phyloP scores from a whole-genome alignment of 805 yeast species.

The Candida yuanshanica region DNA sequence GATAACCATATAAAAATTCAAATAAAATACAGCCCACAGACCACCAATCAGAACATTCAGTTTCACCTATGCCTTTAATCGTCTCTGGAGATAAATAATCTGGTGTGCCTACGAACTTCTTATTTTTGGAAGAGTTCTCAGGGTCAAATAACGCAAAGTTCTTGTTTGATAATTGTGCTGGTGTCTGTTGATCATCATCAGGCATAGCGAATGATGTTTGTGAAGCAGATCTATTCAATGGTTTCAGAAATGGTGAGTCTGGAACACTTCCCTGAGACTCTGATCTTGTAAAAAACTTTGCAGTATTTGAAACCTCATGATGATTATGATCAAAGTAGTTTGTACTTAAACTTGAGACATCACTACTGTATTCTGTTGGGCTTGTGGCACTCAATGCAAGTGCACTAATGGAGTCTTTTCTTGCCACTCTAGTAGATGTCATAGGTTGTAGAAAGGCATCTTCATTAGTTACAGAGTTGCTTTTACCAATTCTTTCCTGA shows the following conservation, averaged over 20 bases:
- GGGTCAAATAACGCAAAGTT: constrained; percentile 74
- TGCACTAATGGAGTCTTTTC: constrained; percentile 20
- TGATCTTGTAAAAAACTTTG: constrained; percentile 6
- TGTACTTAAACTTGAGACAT: constrained; percentile 24
- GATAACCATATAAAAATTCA: constrained; percentile 87
- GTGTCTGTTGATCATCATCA: constrained; percentile 38
- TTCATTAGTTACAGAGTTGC: constrained; percentile 11
- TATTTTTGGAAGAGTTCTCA: constrained; percentile 43
- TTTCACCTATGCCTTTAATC: constrained; percentile 76
- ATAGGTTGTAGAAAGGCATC: constrained; percentile 17
- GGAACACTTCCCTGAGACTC: constrained; percentile 13
- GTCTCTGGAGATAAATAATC: constrained; percentile 98
- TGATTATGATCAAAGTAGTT: constrained; percentile 23
- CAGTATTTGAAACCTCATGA: constrained; percentile 1
- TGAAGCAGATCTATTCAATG: constrained; percentile 44
- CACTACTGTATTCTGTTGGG: constrained; percentile 13
- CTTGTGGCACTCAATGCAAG: constrained; percentile 13
- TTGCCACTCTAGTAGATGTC: constrained; percentile 7
- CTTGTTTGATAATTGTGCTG: constrained; percentile 9
- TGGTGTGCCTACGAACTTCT: constrained; percentile 91
- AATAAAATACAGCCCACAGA: constrained; percentile 92
- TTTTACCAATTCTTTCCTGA: constrained; percentile 40
- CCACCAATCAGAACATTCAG: constrained; percentile 95
- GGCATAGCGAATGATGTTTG: constrained; percentile 52
- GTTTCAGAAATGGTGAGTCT: constrained; percentile 45